phyloP scores from a whole-genome alignment of 768 basidiomycete species.

The Leccinellum rugosiceps region DNA sequence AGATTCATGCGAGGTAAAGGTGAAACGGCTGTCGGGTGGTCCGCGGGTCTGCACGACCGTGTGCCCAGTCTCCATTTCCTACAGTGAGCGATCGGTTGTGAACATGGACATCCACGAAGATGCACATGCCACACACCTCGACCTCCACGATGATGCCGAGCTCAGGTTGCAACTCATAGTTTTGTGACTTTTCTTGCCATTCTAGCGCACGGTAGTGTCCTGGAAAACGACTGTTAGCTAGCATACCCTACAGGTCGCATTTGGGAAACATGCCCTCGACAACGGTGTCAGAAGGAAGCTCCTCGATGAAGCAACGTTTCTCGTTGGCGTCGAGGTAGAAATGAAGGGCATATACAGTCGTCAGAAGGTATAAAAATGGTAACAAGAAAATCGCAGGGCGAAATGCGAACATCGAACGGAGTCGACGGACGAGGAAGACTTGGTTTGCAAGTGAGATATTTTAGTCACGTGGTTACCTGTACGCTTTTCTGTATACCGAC shows the following conservation, averaged over 20 bases:
- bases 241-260: neutral
- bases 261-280: constrained; percentile 68
- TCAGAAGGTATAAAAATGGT: constrained; percentile 40
- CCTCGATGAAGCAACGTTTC: constrained; percentile 93
- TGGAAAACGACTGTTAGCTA: constrained; percentile 29
- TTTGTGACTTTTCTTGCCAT: constrained; percentile 73
- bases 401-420: constrained; percentile 21
- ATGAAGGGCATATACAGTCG: constrained; percentile 73
- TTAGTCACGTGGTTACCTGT: constrained; percentile 17
- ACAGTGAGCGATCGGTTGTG: neutral
- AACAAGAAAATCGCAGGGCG: constrained; percentile 28
- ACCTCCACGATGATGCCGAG: constrained; percentile 92
- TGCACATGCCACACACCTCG: constrained; percentile 52
- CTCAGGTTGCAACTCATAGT: constrained; percentile 66
- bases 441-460: neutral
- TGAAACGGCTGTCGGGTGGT: constrained; percentile 87
- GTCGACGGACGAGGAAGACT: neutral
- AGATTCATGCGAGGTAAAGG: constrained; percentile 95
- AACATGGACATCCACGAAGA: neutral
- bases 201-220: constrained; percentile 92
- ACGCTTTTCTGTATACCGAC: neutral
- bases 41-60: constrained; percentile 87
- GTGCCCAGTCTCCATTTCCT: constrained; percentile 88
- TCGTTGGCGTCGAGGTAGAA: constrained; percentile 96
- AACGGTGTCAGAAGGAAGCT: constrained; percentile 91